phyloP scores from a whole-genome alignment of 1,284 basidiomycete species.

The Gomphus bonarii region DNA sequence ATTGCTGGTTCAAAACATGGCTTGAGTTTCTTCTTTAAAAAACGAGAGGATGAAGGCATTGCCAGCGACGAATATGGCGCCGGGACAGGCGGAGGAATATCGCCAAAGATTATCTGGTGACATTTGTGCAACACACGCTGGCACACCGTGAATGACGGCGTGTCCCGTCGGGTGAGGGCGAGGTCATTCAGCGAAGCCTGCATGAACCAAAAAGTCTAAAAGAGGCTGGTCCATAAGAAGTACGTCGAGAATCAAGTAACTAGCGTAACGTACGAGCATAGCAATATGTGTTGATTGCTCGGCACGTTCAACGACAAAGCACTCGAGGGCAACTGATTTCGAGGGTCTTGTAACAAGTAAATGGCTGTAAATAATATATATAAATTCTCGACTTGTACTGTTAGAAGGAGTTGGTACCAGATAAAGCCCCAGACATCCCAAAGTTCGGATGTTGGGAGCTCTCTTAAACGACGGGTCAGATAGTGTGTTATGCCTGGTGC shows the following conservation, averaged over 20 bases:
- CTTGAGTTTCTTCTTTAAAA: conserved; percentile 56
- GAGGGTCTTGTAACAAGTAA: conserved; percentile 86
- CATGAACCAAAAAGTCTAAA: conserved; percentile 94
- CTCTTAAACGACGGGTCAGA: conserved; percentile 73
- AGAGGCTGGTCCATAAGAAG: conserved; percentile 13
- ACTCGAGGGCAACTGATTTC: conserved; percentile 82
- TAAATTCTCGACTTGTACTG: background rate
- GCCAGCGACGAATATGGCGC: conserved; percentile 56
- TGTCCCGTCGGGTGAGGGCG: conserved; percentile 49
- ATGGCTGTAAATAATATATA: conserved; percentile 47
- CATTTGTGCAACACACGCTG: conserved; percentile 88
- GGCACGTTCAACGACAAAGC: conserved; percentile 79
- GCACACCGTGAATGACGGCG: conserved; percentile 84
- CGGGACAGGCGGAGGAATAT: conserved; percentile 56
- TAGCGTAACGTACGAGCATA: conserved; percentile 63
- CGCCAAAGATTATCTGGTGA: conserved; percentile 95
- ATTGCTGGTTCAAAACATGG: conserved; percentile 64
- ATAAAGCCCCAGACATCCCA: conserved; percentile 96
- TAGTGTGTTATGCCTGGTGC: conserved; percentile 80
- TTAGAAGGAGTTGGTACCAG: conserved; percentile 47
- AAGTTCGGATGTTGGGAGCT: conserved; percentile 71
- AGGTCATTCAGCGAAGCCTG: conserved; percentile 89
- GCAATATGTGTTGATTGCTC: conserved; percentile 89
- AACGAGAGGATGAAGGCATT: conserved; percentile 36
- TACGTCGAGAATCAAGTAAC: conserved; percentile 2